phyloP scores from a whole-genome alignment of 2,329 filamentous ascomycete species.

The Corinectria fuckeliana region DNA sequence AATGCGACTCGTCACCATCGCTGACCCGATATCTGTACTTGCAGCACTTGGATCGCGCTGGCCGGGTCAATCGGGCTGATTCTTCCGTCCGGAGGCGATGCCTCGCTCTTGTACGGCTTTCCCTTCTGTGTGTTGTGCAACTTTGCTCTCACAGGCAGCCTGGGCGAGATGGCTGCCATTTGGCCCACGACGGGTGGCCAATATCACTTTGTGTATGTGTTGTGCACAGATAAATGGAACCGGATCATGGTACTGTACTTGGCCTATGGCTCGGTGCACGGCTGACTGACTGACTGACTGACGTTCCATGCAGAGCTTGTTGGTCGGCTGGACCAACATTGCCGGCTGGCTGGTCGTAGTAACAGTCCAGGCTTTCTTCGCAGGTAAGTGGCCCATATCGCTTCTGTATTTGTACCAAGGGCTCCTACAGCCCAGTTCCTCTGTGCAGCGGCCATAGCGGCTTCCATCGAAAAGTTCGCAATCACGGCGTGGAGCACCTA shows the following conservation, averaged over 20 bases:
- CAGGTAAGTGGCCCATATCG: constrained; percentile 35
- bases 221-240: constrained; percentile 48
- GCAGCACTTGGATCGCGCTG: constrained; percentile 43
- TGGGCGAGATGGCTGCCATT: constrained; percentile 52
- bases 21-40: constrained; percentile 15
- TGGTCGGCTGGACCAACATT: constrained; percentile 54
- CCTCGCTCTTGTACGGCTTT: constrained; percentile 53
- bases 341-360: constrained; percentile 53
- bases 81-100: constrained; percentile 49
- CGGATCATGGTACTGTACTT: constrained; percentile 41
- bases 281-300: neutral
- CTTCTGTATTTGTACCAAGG: rapidly evolving
- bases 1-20: rapidly evolving
- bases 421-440: constrained; percentile 48
- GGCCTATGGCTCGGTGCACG: neutral
- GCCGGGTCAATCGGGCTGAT: constrained; percentile 51
- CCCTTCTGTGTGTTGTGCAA: constrained; percentile 54
- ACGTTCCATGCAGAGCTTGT: constrained; percentile 45
- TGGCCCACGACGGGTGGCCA: constrained; percentile 56
- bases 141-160: constrained; percentile 48
- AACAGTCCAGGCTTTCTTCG: constrained; percentile 52
- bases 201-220: constrained; percentile 52
- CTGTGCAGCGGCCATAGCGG: constrained; percentile 49
- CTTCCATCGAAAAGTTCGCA: constrained; percentile 46
- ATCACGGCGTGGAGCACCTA: constrained; percentile 50